Base-by-base conservation (phyloP, 1,284 basidiomycete genomes). In the Ceraceosorus bombacis region DNA sequence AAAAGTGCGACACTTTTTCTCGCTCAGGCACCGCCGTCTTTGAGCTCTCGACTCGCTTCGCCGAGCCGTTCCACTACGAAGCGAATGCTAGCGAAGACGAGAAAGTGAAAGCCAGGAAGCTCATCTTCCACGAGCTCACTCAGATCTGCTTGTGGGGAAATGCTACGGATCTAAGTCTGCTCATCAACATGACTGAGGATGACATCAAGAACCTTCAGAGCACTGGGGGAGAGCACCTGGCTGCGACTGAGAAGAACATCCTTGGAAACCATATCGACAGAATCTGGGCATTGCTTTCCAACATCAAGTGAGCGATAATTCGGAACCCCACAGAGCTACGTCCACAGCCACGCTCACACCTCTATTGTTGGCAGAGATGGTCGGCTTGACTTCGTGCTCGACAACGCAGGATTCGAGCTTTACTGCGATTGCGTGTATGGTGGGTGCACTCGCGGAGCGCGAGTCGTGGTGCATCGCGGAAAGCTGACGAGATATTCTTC, bases 151-250 rank as follows among this genome's bases (percentile, higher is more conserved):
- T 67, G 37, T 60, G 61, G 63, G 59, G 65, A 48, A 62, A 62
- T 49, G 59, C 62, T n/a, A 97, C 94, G 60, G 93, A 97, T 79
- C 82, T 97, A 57, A 94, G 90, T 2, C 83, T 97, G 41, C 83
- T 97, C 58, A 97, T 96, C 80, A 91, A 97, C 81, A 96, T 96
- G 93, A 90, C 90, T 10, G 93, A 97, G 80, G 93, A 97, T 51
- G 93, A 97, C 79, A 96, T 98, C 81, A 94, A 94, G 80, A 85
- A 88, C 58, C 83, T 97, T n/a, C 93, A 98, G 78, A 92, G 90
- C 13, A 96, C 93, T 17, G 94, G 93, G 37, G 92, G 92, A 39
- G 93, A 94, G 59, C 87, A 92, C 68, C 85, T 97, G 52, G 92
- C 93, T 6, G 89, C 90, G 0, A 95, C 93, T 0, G 92, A 96